Conservation (phyloP, 192 early-diverging fungal genomes). For the Coemansia sp. region DNA sequence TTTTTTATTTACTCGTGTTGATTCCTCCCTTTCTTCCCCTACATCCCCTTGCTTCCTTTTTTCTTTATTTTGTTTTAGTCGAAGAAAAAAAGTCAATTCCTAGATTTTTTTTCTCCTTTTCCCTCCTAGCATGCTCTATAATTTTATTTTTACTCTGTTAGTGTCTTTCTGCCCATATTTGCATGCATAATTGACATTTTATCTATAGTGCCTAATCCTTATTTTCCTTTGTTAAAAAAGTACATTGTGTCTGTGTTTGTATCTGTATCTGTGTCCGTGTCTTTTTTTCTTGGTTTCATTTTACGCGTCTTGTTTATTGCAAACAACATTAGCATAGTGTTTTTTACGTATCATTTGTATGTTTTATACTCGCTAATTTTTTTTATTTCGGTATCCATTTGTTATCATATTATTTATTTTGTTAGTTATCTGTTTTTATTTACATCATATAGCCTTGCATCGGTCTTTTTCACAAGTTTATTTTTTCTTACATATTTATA, state of each 20-base stretch:
- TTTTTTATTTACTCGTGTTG: conserved; percentile 10
- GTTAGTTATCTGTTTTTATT: conserved; percentile 15
- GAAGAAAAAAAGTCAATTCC: background rate
- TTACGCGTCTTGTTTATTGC: background rate
- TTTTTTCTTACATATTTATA: conserved; percentile 6
- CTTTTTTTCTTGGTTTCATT: background rate
- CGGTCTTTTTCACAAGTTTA: conserved; percentile 12
- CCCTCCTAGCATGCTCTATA: conserved; percentile 12
- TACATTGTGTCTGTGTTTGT: background rate
- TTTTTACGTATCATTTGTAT: background rate
- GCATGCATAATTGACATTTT: conserved; percentile 37
- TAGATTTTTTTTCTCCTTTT: background rate
- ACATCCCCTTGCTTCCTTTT: background rate
- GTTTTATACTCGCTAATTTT: background rate
- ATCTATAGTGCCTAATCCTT: conserved; percentile 24
- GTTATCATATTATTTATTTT: background rate
- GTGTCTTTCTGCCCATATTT: conserved; percentile 12
- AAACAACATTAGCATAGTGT: background rate
- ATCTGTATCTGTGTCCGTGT: background rate
- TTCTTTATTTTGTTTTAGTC: background rate
- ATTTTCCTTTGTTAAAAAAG: background rate
- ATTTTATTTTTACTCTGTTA: conserved; percentile 6
- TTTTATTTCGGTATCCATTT: background rate
- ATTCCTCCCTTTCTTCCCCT: background rate
- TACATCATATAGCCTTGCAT: background rate